Evolutionary conservation across 2,329 filamentous ascomycete species (phyloP), one percentile per base, ranked within the genome.

Genomic region (Rasamsonia emersonii): DNA sequence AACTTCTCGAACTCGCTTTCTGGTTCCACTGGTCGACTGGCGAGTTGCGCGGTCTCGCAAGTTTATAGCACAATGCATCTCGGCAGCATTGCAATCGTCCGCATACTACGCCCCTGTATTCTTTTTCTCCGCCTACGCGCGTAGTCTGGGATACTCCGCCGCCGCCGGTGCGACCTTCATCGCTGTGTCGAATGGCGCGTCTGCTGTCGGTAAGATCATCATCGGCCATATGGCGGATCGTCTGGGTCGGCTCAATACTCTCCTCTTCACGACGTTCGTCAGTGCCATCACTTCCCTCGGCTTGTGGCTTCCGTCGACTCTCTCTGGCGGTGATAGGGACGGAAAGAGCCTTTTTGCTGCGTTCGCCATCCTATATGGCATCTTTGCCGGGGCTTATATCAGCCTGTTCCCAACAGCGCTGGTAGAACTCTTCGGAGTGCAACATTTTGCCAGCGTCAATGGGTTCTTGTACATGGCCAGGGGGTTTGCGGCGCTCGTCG

Each of bases 391-490:
- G 9, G 56, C 56, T 0, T 62, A 61, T 37, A 50, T 59, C 5
- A 50, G 56, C 1, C 43, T 64, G 2, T 64, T 62, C 32, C 60
- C 61, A 0, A 51, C 60, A 1, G 51, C 53, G 10, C 39, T 62
- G 14, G 56, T 60, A 0, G 59, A 62, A 25, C 33, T 61, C 2
- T 62, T 62, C 24, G 58, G 57, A 2, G 46, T 58, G 2, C 56
- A 60, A 29, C 50, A 59, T 14, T 59, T 59, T 32, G 51, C 53
- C 5, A 52, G 49, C 30, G 57, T 62, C 9, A 61, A 55, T 33
- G 59, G 59, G 0, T 49, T 60, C 13, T 35, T 62, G 11, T 62
- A 62, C 33, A 59, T 62, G 47, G 42, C 62, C 1, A 41, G 56
- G 24, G 59, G 59, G 1, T 38, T 62, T 15, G 58, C 51, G 2